Conservation (phyloP, 768 basidiomycete genomes). For the Udeniomyces megalosporus region DNA sequence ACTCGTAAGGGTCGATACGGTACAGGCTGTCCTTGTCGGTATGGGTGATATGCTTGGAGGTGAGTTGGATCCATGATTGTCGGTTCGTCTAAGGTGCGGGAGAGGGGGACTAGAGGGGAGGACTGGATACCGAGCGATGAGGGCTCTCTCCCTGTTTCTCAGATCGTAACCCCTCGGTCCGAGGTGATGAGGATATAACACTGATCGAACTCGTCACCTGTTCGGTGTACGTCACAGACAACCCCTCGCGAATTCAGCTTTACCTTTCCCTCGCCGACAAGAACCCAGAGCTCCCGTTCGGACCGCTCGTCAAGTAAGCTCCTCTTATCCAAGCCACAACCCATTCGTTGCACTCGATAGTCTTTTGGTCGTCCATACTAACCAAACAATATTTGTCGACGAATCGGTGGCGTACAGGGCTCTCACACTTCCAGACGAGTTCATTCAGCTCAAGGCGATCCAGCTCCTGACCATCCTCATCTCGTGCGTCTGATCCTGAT, state of each 20-base stretch:
- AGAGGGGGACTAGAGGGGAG: background rate
- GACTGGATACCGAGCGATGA: too few relatives aligned
- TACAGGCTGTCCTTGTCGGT: conserved; percentile 69
- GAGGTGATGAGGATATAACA: too few relatives aligned
- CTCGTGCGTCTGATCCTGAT: background rate
- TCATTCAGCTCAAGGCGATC: conserved; percentile 76
- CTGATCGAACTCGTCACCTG: too few relatives aligned
- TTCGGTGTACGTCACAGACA: too few relatives aligned
- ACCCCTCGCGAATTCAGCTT: conserved; percentile 20
- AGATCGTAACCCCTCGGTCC: too few relatives aligned
- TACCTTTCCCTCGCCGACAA: conserved; percentile 22
- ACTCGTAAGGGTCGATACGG: conserved; percentile 65
- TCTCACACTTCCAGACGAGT: conserved; percentile 76
- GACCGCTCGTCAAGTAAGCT: conserved; percentile 53
- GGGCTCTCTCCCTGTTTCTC: background rate
- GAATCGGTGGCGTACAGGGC: too few relatives aligned
- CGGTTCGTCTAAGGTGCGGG: background rate
- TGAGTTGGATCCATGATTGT: conserved; percentile 29
- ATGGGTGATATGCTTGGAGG: conserved; percentile 78
- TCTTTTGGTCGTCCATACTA: too few relatives aligned
- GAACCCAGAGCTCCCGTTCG: conserved; percentile 56
- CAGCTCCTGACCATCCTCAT: conserved; percentile 69
- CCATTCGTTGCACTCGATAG: too few relatives aligned
- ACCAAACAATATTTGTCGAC: too few relatives aligned
- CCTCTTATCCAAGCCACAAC: too few relatives aligned